Conservation (phyloP, 2,329 filamentous ascomycete genomes). For the Colletotrichum brevisporum region DNA sequence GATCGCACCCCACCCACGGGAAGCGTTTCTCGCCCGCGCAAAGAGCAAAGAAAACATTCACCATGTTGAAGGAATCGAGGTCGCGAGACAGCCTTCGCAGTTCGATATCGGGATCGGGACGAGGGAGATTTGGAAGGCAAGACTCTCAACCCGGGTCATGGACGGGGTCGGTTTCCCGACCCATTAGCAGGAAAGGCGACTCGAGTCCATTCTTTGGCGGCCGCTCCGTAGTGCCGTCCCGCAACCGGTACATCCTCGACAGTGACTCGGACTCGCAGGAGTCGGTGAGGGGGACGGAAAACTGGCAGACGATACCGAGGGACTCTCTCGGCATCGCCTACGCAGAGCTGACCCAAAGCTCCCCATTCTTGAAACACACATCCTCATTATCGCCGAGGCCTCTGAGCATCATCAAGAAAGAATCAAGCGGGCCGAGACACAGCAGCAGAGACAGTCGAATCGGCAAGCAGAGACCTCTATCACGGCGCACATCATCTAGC, state of each 20-base stretch:
- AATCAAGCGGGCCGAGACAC: slow-evolving; percentile 27
- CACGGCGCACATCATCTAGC: slow-evolving; percentile 33
- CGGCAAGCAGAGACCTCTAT: slow-evolving; percentile 33
- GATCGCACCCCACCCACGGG: slow-evolving; percentile 35
- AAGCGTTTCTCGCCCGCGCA: slow-evolving; percentile 32
- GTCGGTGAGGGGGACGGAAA: slow-evolving; percentile 27
- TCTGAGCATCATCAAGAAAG: slow-evolving; percentile 37
- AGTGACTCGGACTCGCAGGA: slow-evolving; percentile 34
- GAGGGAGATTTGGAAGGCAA: slow-evolving; percentile 29
- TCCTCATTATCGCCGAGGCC: slow-evolving; percentile 36
- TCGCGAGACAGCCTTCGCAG: slow-evolving; percentile 27
- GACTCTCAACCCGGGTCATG: slow-evolving; percentile 33
- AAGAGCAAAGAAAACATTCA: slow-evolving; percentile 13
- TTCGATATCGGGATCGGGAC: slow-evolving; percentile 28
- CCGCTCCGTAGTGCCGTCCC: slow-evolving; percentile 39
- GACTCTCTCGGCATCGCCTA: slow-evolving; percentile 40
- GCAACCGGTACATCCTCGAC: slow-evolving; percentile 32
- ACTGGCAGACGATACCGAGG: slow-evolving; percentile 38
- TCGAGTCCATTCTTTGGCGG: slow-evolving; percentile 41
- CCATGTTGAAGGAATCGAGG: slow-evolving; percentile 9
- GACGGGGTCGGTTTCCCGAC: slow-evolving; percentile 34
- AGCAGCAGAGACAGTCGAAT: slow-evolving; percentile 28
- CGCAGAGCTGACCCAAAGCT: slow-evolving; percentile 32
- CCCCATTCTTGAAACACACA: slow-evolving; percentile 31
- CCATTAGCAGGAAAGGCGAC: slow-evolving; percentile 40